Percentiles rank a stretch among this genome's conserved stretches.
These are phyloP conservation scores for Ilyonectria robusta DNA, from an alignment of 2,329 filamentous ascomycete genomes.

Conservation along the genomic window DNA sequence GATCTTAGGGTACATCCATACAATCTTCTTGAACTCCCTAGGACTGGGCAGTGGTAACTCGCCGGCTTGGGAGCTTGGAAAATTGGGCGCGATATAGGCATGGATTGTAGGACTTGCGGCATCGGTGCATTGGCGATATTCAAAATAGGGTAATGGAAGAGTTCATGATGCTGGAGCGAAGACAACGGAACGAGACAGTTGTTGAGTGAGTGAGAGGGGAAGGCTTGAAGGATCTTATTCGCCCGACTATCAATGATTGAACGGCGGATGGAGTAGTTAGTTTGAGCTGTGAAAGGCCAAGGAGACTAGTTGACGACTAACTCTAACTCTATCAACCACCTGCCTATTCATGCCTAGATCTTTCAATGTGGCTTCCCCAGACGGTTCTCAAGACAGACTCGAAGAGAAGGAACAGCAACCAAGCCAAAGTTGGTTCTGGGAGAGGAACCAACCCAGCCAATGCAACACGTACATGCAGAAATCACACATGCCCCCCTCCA, in stretches of 20 bases:
- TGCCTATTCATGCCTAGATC: slow-evolving; percentile 5
- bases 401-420: not conserved
- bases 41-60: too few relatives aligned
- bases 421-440: not conserved
- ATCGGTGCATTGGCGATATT: too few relatives aligned
- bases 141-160: too few relatives aligned
- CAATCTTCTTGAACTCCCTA: too few relatives aligned
- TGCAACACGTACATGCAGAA: not conserved
- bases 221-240: not conserved
- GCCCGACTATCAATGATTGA: not conserved
- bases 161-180: not conserved
- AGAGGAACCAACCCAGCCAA: not conserved
- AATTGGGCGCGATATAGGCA: too few relatives aligned
- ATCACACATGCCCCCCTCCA: not conserved
- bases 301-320: not conserved
- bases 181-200: not conserved
- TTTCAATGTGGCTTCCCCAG: not conserved
- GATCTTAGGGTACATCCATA: too few relatives aligned
- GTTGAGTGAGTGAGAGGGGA: not conserved
- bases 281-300: not conserved
- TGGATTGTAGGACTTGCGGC: too few relatives aligned
- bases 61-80: too few relatives aligned
- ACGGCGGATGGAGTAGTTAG: not conserved
- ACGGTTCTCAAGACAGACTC: not conserved
- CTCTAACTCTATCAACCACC: not conserved